Base-by-base conservation (phyloP, 2,329 filamentous ascomycete genomes). In the Colletotrichum melonis region DNA sequence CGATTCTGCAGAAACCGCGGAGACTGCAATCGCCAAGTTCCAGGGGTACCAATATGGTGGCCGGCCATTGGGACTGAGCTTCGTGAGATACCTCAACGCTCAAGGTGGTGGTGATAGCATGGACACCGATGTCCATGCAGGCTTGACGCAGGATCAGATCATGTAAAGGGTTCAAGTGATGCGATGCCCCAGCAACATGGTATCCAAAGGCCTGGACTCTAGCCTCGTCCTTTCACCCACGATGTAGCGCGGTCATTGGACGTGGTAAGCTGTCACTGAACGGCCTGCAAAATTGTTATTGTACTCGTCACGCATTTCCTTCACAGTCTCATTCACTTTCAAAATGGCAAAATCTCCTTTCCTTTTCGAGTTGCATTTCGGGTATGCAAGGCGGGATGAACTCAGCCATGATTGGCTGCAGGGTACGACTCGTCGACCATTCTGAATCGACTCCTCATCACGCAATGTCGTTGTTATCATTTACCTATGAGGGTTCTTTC, bases 31-130 rank as follows among this genome's bases (percentile, higher is more conserved):
- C 79, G 91, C 94, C 79, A 99, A 99, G 83, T 99, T 99, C 86
- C 96, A 97, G 78, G 95, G 95, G 69, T 99, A 99, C 82, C 94
- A 98, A 82, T 99, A 99, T 79, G 97, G 97, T 76, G 95, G 95
- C 68, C 95, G 97, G 77, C 97, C 97, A 78, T 92, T 99, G 74
- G 95, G 95, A 71, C 88, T 99, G 79, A 96, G 92, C 82, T 98
- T 94, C 80, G 96, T 98, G 86, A 97, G 97, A 84, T 98, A 98
- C 84, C 87, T 94, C 76, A 96, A 93, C 81, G 87, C 90, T 66
- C 88, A 90, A 54, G 88, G 88, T 63, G 85, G 83, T 24, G 86
- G 85, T 75, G 93, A 95, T 76, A 89, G 87, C 77, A 98, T 98
- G 95, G 95, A 98, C 77, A 94, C 92, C 42, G 92, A 95, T 75